Conservation (phyloP, 495 filamentous ascomycete species). For the Neurospora sp. region DNA sequence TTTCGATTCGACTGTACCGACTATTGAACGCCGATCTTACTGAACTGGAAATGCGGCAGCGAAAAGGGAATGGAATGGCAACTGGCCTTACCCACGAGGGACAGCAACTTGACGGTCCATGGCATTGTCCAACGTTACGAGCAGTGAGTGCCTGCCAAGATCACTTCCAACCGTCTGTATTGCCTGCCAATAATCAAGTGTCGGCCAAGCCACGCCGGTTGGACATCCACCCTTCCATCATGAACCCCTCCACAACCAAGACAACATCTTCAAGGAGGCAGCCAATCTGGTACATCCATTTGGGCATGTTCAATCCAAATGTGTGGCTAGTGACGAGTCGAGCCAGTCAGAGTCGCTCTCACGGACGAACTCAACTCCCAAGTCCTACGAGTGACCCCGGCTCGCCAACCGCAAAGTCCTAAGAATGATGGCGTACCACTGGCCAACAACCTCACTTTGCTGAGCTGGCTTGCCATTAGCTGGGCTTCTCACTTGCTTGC, state of each 20-base stretch:
- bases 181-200: neutral
- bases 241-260: neutral
- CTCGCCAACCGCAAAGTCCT: neutral
- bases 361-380: neutral
- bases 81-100: neutral
- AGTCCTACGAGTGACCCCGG: neutral
- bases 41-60: neutral
- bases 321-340: neutral
- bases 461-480: neutral
- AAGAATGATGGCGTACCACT: neutral
- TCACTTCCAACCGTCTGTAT: neutral
- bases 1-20: neutral
- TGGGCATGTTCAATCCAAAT: neutral
- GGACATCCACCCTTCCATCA: neutral
- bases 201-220: neutral
- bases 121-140: neutral
- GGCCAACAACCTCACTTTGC: neutral
- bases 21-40: neutral
- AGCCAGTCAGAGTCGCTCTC: neutral
- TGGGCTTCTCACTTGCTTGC: neutral
- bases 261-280: neutral
- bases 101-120: neutral
- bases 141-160: neutral
- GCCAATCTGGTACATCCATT: neutral
- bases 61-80: neutral